Base-by-base conservation (phyloP, 2,329 filamentous ascomycete species). In the Ceratocystis smalleyi region DNA sequence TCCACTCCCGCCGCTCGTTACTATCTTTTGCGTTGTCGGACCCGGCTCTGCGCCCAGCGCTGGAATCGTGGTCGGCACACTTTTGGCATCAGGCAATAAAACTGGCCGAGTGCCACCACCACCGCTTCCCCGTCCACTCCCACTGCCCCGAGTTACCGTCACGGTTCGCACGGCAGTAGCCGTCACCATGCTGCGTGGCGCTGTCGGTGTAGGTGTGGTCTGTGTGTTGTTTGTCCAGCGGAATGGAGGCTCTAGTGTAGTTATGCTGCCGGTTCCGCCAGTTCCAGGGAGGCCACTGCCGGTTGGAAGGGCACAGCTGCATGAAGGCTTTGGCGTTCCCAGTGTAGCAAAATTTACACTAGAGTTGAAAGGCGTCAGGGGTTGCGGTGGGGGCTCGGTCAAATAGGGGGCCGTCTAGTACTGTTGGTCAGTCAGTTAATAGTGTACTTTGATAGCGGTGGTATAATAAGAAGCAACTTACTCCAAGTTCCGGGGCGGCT, bases 341-440 rank as follows among this genome's bases (percentile, higher is more conserved):
- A 64, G 43, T n/a, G 63, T 64, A 22, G 62, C 62, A 59, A 66
- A 66, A 43, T 66, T 51, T 27, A 66, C 65, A 7, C 61, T 66
- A 15, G 59, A 61, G 43, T 66, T 64, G n/a, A 66, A 62, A 5
- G 59, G 54, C 19, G 65, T 64, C 7, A 66, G 62, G 17, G 65
- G 65, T 4, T 61, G 47, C 17, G 65, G 65, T 4, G 65, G 64
- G 3, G 54, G 54, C 54, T 32, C 17, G 15, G 54, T 57, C 24
- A 30, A 19, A 24, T 35, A 15, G 54, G 32, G 32, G 6, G 15
- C 7, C 54, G 54, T 57, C 54, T 57, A 57, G 24, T 15, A 10
- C 54, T 57, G 7, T 57, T 15, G 15, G 54, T 57, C 54, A 57
- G 54, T 57, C 54, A 57, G 54, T 57, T 35, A 57, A 57, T n/a